Evolutionary conservation across 2,329 filamentous ascomycete genomes (phyloP).

Genomic region (Fusarium solani-melongenae): DNA sequence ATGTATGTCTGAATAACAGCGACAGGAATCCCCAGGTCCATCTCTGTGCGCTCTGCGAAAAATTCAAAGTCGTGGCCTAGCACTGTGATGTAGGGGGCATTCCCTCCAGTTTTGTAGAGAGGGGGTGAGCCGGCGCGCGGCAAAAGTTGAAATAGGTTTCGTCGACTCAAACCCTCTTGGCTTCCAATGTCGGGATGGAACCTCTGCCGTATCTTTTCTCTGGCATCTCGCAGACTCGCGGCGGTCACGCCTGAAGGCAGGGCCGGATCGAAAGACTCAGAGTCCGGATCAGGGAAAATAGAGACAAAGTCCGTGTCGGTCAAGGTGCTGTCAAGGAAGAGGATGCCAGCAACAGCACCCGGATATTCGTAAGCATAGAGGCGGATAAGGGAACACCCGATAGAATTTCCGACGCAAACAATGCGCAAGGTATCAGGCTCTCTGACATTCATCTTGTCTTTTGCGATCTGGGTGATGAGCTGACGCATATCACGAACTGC

Average conservation of each 20-base stretch:
- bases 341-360: conserved; percentile 54
- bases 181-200: conserved; percentile 38
- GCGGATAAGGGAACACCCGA: conserved; percentile 53
- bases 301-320: conserved; percentile 67
- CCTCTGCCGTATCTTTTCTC: conserved; percentile 12
- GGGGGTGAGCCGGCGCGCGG: conserved; percentile 22
- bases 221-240: conserved; percentile 14
- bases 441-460: background rate
- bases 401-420: conserved; percentile 35
- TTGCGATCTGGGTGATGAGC: conserved; percentile 18
- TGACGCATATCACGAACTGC: conserved; percentile 42
- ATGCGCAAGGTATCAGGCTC: background rate
- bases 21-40: conserved; percentile 1
- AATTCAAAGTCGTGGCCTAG: conserved; percentile 37
- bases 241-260: conserved; percentile 22
- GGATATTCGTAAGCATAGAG: conserved; percentile 62
- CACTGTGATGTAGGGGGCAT: conserved; percentile 34
- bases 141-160: conserved; percentile 32
- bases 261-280: conserved; percentile 53
- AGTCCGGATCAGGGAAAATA: conserved; percentile 66
- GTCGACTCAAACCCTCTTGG: conserved; percentile 33
- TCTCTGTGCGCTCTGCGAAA: conserved; percentile 21
- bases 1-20: conserved; percentile 59
- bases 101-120: background rate
- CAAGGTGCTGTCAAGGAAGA: conserved; percentile 69